Conservation (phyloP, 495 filamentous ascomycete genomes). For the Neurospora cerealis region DNA sequence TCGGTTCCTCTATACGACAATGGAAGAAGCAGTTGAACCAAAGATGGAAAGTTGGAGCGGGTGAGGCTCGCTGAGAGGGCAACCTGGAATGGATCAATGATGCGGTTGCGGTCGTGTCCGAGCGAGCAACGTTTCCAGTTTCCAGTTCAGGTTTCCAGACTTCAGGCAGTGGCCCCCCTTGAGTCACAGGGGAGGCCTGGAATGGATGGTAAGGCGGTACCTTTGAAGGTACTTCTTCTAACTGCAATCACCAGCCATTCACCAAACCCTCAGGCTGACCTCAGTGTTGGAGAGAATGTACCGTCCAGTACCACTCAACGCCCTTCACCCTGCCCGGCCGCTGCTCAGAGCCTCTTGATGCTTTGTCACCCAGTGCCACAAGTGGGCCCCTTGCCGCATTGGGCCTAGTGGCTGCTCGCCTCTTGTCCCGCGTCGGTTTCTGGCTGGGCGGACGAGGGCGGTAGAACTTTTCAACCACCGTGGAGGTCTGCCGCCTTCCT, state of each 20-base stretch:
- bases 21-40: neutral
- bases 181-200: neutral
- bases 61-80: neutral
- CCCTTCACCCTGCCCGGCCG: neutral
- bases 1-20: neutral
- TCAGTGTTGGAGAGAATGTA: neutral
- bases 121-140: neutral
- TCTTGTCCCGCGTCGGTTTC: neutral
- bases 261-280: neutral
- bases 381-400: neutral
- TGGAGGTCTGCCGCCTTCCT: slow-evolving; percentile 15
- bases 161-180: neutral
- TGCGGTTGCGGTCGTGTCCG: neutral
- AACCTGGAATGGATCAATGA: neutral
- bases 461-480: slow-evolving; percentile 24
- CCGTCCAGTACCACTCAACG: neutral
- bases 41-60: neutral
- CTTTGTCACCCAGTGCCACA: neutral
- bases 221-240: neutral
- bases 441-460: neutral
- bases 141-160: neutral
- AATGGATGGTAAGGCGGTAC: neutral
- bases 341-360: neutral
- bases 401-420: neutral
- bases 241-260: neutral